Evolutionary conservation across 257 asterid species (phyloP).

Genomic region (Solanum pinnatisectum): DNA sequence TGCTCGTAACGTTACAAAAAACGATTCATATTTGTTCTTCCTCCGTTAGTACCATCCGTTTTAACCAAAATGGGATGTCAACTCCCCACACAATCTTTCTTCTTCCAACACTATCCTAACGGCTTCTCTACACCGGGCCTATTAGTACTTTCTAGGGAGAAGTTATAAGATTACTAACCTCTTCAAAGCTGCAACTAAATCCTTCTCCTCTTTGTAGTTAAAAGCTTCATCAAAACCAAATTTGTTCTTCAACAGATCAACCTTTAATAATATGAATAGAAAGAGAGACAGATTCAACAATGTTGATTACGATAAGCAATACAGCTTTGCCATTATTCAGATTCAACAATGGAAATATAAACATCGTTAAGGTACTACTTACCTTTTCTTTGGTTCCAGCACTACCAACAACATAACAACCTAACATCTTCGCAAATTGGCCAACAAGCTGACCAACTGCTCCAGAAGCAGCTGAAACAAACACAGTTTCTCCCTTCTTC

Average conservation of each 20-base stretch:
- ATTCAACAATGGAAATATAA: not conserved
- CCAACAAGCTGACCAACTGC: slow-evolving; percentile 22
- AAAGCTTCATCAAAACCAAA: slow-evolving; percentile 24
- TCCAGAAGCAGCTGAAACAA: slow-evolving; percentile 8
- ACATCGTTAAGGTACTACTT: not conserved
- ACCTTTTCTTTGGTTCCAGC: slow-evolving; percentile 17
- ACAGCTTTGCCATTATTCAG: not conserved
- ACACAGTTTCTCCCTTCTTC: slow-evolving; percentile 7
- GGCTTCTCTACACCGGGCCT: not conserved
- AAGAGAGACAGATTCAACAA: not conserved
- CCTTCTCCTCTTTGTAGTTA: slow-evolving; percentile 24
- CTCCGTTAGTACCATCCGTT: not conserved
- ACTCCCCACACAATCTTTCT: not conserved
- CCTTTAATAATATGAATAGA: slow-evolving; percentile 1
- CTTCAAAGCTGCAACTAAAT: slow-evolving; percentile 7
- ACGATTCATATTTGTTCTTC: not conserved
- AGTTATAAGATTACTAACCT: not conserved
- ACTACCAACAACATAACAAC: slow-evolving; percentile 18
- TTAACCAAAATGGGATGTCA: not conserved
- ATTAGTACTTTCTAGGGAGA: not conserved
- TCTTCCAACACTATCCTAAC: not conserved
- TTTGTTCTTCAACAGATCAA: slow-evolving; percentile 24
- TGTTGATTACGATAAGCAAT: not conserved
- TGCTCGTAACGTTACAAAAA: not conserved
- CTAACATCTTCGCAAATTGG: slow-evolving; percentile 10